Conservation (phyloP, 2,329 filamentous ascomycete genomes). For the Neopestalotiopsis sp. region DNA sequence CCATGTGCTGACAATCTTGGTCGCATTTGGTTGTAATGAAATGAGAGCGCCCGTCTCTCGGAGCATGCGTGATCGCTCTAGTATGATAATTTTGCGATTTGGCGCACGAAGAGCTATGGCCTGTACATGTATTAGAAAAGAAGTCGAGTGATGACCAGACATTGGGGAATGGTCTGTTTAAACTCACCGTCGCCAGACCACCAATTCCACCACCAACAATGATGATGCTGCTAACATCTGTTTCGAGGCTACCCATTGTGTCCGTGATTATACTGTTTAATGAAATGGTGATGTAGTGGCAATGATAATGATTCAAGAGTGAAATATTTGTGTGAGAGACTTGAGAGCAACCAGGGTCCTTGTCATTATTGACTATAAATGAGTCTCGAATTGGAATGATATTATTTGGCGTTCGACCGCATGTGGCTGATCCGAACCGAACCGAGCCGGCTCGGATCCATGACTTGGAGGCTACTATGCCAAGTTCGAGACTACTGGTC, state of each 20-base stretch:
- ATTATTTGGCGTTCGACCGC: neutral
- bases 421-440: neutral
- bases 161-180: neutral
- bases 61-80: conserved; percentile 31
- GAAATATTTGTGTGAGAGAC: neutral
- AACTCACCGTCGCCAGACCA: conserved; percentile 31
- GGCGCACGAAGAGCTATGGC: conserved; percentile 42
- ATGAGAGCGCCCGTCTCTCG: conserved; percentile 46
- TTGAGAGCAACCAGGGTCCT: neutral
- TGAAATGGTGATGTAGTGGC: neutral
- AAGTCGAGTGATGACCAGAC: neutral
- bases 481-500: no score
- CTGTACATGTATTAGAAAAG: conserved; percentile 16
- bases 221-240: conserved; percentile 17
- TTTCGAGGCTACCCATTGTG: neutral
- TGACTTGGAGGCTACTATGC: no score
- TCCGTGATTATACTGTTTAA: neutral
- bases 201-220: conserved; percentile 34
- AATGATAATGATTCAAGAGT: neutral
- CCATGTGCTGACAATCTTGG: conserved; percentile 39
- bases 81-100: conserved; percentile 27
- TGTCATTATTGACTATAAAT: neutral
- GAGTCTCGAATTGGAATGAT: neutral
- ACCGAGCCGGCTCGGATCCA: neutral
- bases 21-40: conserved; percentile 47